Evolutionary conservation across 768 basidiomycete species (phyloP).

Genomic region (Tylopilus intermedius): DNA sequence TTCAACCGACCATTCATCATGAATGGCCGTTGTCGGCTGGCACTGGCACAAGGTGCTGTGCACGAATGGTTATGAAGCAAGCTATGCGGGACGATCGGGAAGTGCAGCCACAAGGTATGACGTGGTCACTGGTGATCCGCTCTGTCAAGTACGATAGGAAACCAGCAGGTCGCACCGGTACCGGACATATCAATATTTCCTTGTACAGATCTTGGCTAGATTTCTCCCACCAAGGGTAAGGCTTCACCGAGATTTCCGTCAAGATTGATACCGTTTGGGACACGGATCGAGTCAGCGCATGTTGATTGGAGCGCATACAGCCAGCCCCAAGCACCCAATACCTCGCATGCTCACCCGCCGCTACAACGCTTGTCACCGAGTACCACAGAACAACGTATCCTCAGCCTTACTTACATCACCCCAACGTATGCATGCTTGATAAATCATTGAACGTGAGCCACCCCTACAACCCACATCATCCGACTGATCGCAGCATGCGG

Average conservation of each 20-base stretch:
- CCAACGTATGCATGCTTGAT: not conserved
- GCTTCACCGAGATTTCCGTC: not conserved
- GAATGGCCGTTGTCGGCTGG: too few relatives aligned
- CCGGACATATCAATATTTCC: not conserved
- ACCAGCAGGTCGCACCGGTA: not conserved
- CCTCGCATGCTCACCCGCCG: not conserved
- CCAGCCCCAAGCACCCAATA: not conserved
- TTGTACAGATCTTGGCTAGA: too few relatives aligned
- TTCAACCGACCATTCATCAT: too few relatives aligned
- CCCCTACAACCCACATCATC: conserved; percentile 6
- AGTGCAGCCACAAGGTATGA: too few relatives aligned
- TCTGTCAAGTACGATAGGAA: not conserved
- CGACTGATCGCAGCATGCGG: not conserved
- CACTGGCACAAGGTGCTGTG: too few relatives aligned
- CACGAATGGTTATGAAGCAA: too few relatives aligned
- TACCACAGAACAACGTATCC: not conserved
- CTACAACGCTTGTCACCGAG: not conserved
- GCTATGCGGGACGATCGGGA: too few relatives aligned
- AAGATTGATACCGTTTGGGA: too few relatives aligned
- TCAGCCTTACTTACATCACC: not conserved
- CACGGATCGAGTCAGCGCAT: too few relatives aligned
- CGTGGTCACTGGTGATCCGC: not conserved
- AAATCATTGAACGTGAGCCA: conserved; percentile 11
- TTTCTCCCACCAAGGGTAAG: not conserved
- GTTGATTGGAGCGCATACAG: conserved; percentile 3